Evolutionary conservation across 2,329 filamentous ascomycete species (phyloP), one percentile per base, ranked within the genome.

Genomic region (Dactylellina drechsleri): DNA sequence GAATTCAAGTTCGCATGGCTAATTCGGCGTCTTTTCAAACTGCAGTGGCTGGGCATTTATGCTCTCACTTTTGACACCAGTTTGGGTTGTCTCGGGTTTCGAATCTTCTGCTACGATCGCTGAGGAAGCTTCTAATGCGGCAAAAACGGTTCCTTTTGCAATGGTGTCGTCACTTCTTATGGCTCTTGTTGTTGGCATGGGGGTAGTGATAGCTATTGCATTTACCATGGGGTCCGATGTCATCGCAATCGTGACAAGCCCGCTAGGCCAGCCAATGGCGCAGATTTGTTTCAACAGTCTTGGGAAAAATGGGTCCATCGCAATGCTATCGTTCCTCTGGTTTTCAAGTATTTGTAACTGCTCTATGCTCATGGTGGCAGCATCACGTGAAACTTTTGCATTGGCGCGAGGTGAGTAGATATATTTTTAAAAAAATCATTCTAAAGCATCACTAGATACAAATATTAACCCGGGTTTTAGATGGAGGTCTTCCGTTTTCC

Each of bases 301-400:
- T 2, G 74, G 74, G 7, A 74, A 67, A 26, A 56, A 59, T 8
- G 74, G 74, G 4, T 58, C 60, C n/a, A 61, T 79, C 13, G 80
- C 80, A 0, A 59, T 80, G 26, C 67, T 80, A 54, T 76, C 79
- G 0, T 80, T 80, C 56, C 66, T 80, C 8, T 80, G 79, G 79
- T 77, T 79, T 49, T 65, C 77, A 10, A 77, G 71, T 54, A 78
- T 80, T 26, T 80, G 79, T 47, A 80, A 80, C 57, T 80, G 80
- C 67, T 80, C 79, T 10, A 80, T 80, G n/a, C 61, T 80, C 28
- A 78, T 80, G 78, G 80, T 80, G n/a, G 80, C 80, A 13, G 80
- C 80, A 2, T 79, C 77, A 4, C 77, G 80, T 57, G 80, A 80
- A 59, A 80, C 79, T 0, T 80, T 80, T 76, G 80, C 80, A 18